A percentile compares a stretch with the other conserved stretches of the same genome.
phyloP scores from a whole-genome alignment of 2,329 filamentous ascomycete species.

The Cryoendolithus antarcticus region DNA sequence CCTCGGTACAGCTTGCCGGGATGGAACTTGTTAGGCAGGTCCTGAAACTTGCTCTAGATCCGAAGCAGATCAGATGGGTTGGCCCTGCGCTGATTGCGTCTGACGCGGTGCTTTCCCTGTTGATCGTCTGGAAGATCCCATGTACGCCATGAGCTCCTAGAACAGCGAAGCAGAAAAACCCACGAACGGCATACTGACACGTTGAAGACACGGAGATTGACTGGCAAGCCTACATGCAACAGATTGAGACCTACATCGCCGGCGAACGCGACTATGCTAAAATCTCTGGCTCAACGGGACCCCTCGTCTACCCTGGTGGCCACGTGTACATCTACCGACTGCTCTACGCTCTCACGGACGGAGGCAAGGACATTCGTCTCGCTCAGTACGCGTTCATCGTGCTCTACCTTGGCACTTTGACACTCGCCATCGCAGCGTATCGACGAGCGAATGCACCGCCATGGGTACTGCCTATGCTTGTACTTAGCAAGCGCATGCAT shows the following conservation, averaged over 20 bases:
- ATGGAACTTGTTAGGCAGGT: constrained; percentile 27
- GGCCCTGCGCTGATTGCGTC: constrained; percentile 53
- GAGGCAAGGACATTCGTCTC: constrained; percentile 60
- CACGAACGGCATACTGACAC: background rate
- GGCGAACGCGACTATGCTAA: constrained; percentile 82
- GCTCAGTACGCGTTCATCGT: constrained; percentile 77
- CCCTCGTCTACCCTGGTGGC: constrained; percentile 84
- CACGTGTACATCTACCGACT: constrained; percentile 84
- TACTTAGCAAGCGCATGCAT: constrained; percentile 83
- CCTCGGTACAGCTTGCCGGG: background rate
- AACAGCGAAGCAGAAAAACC: too few relatives aligned
- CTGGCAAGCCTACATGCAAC: constrained; percentile 95
- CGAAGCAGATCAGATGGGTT: constrained; percentile 49
- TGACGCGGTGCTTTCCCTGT: constrained; percentile 58
- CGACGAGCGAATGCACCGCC: constrained; percentile 64
- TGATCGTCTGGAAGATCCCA: constrained; percentile 70
- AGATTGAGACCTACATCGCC: constrained; percentile 63
- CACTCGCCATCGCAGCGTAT: constrained; percentile 73
- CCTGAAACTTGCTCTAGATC: constrained; percentile 37
- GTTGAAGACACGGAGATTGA: constrained; percentile 85
- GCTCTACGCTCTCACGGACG: constrained; percentile 65
- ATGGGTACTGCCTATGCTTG: constrained; percentile 73
- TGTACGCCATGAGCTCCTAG: constrained; percentile 44
- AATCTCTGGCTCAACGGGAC: constrained; percentile 80
- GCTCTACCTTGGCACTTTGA: constrained; percentile 65